Percentiles rank a stretch among this genome's conserved stretches.
Evolutionary conservation across 2,329 filamentous ascomycete genomes (phyloP).

Genomic region (Aureobasidium zeae): DNA sequence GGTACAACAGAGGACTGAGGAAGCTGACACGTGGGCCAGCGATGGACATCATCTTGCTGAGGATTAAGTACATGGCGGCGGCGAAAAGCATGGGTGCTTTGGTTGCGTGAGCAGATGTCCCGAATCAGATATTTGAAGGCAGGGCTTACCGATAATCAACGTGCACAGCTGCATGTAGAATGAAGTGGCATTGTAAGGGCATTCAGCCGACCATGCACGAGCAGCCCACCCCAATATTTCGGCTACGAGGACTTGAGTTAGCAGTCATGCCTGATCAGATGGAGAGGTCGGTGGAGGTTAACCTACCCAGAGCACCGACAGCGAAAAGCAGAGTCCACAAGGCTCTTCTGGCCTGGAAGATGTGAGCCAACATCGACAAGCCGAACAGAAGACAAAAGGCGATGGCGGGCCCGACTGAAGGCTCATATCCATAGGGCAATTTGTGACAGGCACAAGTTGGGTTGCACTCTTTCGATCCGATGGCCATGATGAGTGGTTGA

Average conservation of each 20-base stretch:
- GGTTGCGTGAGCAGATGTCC: conserved; percentile 33
- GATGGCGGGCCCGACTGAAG: conserved; percentile 15
- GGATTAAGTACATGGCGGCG: conserved; percentile 54
- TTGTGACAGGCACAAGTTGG: conserved; percentile 1
- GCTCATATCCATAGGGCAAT: conserved; percentile 16
- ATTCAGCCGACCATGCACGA: conserved; percentile 11
- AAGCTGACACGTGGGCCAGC: conserved; percentile 30
- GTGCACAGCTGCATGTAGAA: conserved; percentile 34
- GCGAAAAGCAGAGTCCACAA: conserved; percentile 16
- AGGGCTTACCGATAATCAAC: conserved; percentile 13
- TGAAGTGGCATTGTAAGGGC: conserved; percentile 23
- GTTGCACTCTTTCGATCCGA: conserved; percentile 12
- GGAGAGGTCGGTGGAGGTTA: not conserved
- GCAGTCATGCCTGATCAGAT: not conserved
- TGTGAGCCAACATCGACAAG: conserved; percentile 14
- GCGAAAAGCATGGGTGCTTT: conserved; percentile 53
- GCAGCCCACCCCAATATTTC: conserved; percentile 16
- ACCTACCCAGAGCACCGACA: conserved; percentile 14
- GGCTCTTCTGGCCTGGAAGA: conserved; percentile 13
- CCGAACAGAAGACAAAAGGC: conserved; percentile 17
- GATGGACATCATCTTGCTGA: conserved; percentile 49
- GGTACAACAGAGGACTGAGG: conserved; percentile 24
- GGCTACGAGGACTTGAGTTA: not conserved
- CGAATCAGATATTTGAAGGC: not conserved
- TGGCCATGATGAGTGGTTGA: no score